These are phyloP conservation scores for Colletotrichum musicola DNA, from an alignment of 2,329 filamentous ascomycete genomes.

Conservation along the genomic window DNA sequence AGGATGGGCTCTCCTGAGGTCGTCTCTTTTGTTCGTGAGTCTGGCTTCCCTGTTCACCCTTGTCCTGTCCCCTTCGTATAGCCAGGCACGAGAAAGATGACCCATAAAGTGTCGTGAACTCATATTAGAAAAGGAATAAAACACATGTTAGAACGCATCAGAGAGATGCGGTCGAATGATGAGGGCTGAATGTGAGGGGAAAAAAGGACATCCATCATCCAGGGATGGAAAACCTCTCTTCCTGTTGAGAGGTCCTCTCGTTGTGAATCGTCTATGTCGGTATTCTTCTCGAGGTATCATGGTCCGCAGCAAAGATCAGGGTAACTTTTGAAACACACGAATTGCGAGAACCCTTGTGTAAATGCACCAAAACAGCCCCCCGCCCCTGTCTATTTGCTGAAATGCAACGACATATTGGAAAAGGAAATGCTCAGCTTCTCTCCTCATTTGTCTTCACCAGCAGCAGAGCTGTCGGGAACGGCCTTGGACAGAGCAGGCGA, in stretches of 20 bases:
- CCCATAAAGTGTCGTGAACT: conserved; percentile 39
- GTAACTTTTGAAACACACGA: conserved; percentile 63
- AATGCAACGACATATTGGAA: conserved; percentile 56
- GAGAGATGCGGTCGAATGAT: conserved; percentile 15
- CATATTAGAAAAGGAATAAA: conserved; percentile 39
- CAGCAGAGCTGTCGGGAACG: conserved; percentile 62
- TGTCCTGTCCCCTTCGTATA: conserved; percentile 14
- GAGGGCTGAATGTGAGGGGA: conserved; percentile 46
- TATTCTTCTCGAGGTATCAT: conserved; percentile 61
- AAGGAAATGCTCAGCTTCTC: conserved; percentile 42
- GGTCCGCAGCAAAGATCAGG: conserved; percentile 55
- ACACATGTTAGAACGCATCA: conserved; percentile 32
- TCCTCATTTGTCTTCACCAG: conserved; percentile 57
- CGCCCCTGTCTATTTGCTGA: conserved; percentile 65
- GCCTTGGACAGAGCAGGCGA: conserved; percentile 76
- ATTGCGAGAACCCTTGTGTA: conserved; percentile 59
- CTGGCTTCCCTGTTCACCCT: conserved; percentile 22
- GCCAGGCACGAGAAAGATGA: conserved; percentile 33
- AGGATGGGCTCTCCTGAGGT: conserved; percentile 24
- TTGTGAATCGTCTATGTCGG: conserved; percentile 58
- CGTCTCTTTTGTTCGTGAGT: conserved; percentile 27
- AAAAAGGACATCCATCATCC: conserved; percentile 48
- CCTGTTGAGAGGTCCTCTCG: conserved; percentile 50
- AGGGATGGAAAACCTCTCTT: conserved; percentile 44
- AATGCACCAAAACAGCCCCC: conserved; percentile 60